phyloP scores from a whole-genome alignment of 257 asterid species.

The Haberlea rhodopensis region DNA sequence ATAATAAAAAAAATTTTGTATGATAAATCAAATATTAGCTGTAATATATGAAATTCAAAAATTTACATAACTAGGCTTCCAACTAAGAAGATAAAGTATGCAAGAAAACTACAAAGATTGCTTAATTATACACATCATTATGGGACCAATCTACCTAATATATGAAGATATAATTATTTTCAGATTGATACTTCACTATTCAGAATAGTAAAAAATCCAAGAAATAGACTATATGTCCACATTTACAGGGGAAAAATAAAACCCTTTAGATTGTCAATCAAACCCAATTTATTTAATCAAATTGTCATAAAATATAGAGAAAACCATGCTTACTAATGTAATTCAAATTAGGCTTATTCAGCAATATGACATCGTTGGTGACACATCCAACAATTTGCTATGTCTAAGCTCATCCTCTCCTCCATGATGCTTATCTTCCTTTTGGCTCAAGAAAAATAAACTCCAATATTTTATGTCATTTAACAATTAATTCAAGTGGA shows the following conservation, averaged over 20 bases:
- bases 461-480: neutral
- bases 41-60: no score
- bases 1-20: no score
- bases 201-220: neutral
- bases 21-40: no score
- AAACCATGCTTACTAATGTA: slow-evolving; percentile 19
- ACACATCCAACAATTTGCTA: slow-evolving; percentile 17
- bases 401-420: slow-evolving; percentile 11
- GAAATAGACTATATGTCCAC: slow-evolving; percentile 12
- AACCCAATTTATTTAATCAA: slow-evolving; percentile 15
- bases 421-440: neutral
- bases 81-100: no score
- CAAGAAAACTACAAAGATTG: neutral
- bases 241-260: slow-evolving; percentile 15
- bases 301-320: neutral
- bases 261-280: slow-evolving; percentile 10
- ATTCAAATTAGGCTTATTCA: slow-evolving; percentile 27
- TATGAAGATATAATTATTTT: neutral
- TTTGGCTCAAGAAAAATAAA: slow-evolving; percentile 21
- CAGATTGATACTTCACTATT: neutral
- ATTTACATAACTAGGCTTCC: no score
- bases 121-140: neutral
- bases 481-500: slow-evolving; percentile 9
- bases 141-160: neutral
- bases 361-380: neutral